phyloP scores from a whole-genome alignment of 176 grass and related monocot species.

The Triticum aestivum region IWGSC_CS_RefSeq_v2.1 NC_057810.1:516410335-516410834 shows the following conservation, averaged over 20 bases:
- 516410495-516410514: not conserved
- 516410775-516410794: not conserved
- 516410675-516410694: slow-evolving; percentile 17
- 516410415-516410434: not conserved
- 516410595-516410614: not conserved
- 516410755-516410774: too few relatives aligned
- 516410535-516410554: not conserved
- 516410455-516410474: not conserved
- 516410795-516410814: not conserved
- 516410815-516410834: too few relatives aligned
- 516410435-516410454: not conserved
- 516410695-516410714: not conserved
- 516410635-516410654: slow-evolving; percentile 35
- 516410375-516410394: slow-evolving; percentile 51
- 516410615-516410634: not conserved
- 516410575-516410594: not conserved
- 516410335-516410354: slow-evolving; percentile 18
- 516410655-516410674: not conserved
- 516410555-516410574: not conserved
- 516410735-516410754: too few relatives aligned
- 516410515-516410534: not conserved
- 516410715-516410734: too few relatives aligned
- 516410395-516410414: slow-evolving; percentile 41
- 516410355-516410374: slow-evolving; percentile 11
- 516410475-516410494: not conserved